These are phyloP conservation scores for Colletotrichum kahawae DNA, from an alignment of 2,329 filamentous ascomycete species.

Conservation along the genomic window DNA sequence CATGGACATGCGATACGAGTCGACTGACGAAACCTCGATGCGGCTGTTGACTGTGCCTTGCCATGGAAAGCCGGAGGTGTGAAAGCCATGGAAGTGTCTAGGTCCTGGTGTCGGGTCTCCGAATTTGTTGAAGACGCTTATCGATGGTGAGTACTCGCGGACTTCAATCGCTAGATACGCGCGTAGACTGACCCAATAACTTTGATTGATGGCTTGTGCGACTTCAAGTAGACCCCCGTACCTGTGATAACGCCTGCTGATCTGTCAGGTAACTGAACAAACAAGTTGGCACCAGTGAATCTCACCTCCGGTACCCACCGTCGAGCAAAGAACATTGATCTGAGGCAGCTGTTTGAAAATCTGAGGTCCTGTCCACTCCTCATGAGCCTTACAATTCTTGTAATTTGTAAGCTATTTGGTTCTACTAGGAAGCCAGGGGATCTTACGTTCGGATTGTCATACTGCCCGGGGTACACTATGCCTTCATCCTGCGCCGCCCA, in stretches of 20 bases:
- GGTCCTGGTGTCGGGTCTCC: slow-evolving; percentile 8
- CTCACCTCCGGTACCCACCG: slow-evolving; percentile 3
- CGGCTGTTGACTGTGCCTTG: background rate
- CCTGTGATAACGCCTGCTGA: too few relatives aligned
- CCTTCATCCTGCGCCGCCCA: slow-evolving; percentile 30
- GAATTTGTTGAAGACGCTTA: slow-evolving; percentile 1
- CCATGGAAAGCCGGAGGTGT: slow-evolving; percentile 5
- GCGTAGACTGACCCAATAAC: background rate
- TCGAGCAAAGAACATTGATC: slow-evolving; percentile 2
- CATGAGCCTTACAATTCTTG: slow-evolving; percentile 25
- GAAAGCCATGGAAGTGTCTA: background rate
- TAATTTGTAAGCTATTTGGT: background rate
- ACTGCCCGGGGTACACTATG: slow-evolving; percentile 37
- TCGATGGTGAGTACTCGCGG: rapidly evolving
- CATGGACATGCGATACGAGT: slow-evolving; percentile 17
- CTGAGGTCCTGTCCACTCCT: slow-evolving; percentile 24
- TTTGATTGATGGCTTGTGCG: background rate
- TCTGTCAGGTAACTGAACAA: too few relatives aligned
- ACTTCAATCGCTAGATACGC: background rate
- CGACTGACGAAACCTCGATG: background rate
- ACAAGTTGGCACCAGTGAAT: rapidly evolving
- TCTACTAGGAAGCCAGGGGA: background rate
- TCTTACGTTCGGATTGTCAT: slow-evolving; percentile 36
- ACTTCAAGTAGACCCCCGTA: background rate
- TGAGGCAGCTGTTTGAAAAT: slow-evolving; percentile 1